These are phyloP conservation scores for Neonectria punicea DNA, from an alignment of 2,329 filamentous ascomycete species.

Conservation along the genomic window DNA sequence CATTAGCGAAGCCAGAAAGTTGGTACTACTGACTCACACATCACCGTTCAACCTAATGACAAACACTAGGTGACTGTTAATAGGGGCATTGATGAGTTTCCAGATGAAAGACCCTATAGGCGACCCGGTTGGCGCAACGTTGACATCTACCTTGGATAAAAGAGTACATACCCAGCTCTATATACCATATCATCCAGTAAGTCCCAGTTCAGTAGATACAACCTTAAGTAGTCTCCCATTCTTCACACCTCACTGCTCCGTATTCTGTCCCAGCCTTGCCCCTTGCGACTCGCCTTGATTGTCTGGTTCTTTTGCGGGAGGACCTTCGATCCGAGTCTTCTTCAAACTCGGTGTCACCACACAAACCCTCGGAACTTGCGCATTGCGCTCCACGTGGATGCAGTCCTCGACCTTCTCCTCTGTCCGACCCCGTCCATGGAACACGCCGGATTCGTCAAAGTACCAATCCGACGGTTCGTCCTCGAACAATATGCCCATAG, in stretches of 20 bases:
- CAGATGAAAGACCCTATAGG: neutral
- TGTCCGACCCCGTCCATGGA: constrained; percentile 31
- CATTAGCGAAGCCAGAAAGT: neutral
- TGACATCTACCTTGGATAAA: neutral
- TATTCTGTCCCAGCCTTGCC: neutral
- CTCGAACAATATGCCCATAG: constrained; percentile 28
- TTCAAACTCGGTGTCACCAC: constrained; percentile 9
- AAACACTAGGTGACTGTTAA: neutral
- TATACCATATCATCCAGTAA: neutral
- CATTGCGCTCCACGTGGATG: constrained; percentile 15
- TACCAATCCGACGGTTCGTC: constrained; percentile 37
- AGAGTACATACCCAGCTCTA: neutral
- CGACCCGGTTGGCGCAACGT: neutral
- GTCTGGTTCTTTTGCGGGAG: neutral
- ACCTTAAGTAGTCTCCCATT: neutral
- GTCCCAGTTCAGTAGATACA: neutral
- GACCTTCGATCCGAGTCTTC: neutral
- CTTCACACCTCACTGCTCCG: neutral
- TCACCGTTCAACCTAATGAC: neutral
- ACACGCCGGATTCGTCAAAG: constrained; percentile 35
- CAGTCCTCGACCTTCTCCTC: constrained; percentile 22
- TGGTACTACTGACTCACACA: neutral
- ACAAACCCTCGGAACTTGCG: constrained; percentile 5
- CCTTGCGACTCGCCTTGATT: neutral
- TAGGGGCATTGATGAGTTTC: neutral